Evolutionary conservation across 1,139 yeast genomes (phyloP).

Genomic region (Hansenula sp.): DNA sequence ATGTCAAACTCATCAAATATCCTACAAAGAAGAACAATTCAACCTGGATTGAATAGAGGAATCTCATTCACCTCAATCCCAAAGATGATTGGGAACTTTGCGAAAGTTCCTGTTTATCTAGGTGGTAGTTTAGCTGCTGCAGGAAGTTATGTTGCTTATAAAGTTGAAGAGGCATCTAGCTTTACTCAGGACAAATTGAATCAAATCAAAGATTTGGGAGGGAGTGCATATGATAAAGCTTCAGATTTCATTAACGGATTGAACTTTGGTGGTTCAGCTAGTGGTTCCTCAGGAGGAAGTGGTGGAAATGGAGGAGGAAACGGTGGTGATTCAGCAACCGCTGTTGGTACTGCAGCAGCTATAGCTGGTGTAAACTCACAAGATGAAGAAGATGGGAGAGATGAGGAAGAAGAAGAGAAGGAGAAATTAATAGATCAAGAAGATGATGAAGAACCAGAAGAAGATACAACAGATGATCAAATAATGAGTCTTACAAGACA

Average conservation of each 20-base stretch:
- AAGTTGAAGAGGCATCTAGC: constrained; percentile 79
- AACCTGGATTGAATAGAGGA: constrained; percentile 5
- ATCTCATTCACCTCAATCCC: constrained; percentile 37
- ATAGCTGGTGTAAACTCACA: constrained; percentile 26
- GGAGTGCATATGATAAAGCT: constrained; percentile 25
- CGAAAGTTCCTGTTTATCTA: constrained; percentile 69
- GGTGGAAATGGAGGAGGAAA: constrained; percentile 28
- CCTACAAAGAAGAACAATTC: not conserved
- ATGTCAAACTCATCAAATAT: constrained; percentile 3
- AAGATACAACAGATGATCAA: constrained; percentile 59
- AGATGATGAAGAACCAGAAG: constrained; percentile 34
- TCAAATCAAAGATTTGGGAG: constrained; percentile 54
- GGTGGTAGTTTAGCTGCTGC: constrained; percentile 95
- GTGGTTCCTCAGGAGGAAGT: constrained; percentile 22
- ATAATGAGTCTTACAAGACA: constrained; percentile 86
- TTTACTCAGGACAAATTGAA: constrained; percentile 65
- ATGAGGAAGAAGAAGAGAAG: constrained; percentile 18
- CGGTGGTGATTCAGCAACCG: constrained; percentile 27
- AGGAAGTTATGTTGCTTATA: constrained; percentile 86
- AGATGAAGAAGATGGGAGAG: constrained; percentile 22
- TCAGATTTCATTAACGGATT: constrained; percentile 18
- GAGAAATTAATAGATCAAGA: constrained; percentile 35
- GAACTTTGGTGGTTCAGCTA: constrained; percentile 23
- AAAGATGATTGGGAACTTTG: constrained; percentile 49
- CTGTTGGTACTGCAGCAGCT: constrained; percentile 35